Evolutionary conservation across 139 green algal genomes (phyloP), one percentile per base, ranked within the genome.

Genomic region (Asterochloris sp.): DNA sequence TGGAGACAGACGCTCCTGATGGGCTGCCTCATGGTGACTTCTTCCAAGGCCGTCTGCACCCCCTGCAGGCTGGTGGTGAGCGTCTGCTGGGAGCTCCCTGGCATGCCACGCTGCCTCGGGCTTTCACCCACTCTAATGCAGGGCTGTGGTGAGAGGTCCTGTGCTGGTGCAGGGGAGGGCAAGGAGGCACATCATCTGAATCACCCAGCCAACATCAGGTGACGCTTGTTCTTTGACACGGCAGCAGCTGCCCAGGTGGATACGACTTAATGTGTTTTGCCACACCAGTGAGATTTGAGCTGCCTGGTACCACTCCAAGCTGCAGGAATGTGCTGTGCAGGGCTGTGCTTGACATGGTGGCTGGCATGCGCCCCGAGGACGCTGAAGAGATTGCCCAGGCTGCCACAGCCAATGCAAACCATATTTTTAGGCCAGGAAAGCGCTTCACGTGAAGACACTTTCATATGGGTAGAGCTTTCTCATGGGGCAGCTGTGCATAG

Each of bases 1-100:
- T 92, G 28, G 89, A 92, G 38, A 89, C 78, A 68, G 89, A 92
- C 77, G 69, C 73, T 38, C 89, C 87, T 38, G 89, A 91, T 75
- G 89, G 87, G 0, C 13, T 27, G 26, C 86, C 89, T 9, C 66
- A 87, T 13, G 68, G 78, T 0, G 23, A 78, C 13, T 67, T 83
- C 9, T 87, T 76, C 69, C 26, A 87, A 26, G 62, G 83, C 27
- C 28, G 47, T 1, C 26, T 79, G n/a, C 9, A 63, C 16, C n/a
- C 60, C 16, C n/a, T 69, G 54, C 24, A 68, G 4, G 60, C 61
- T 54, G 38, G 38, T 54, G 38, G 38, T 54, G 38, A 54, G 38
- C 6, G 4, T 54, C 38, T 6, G 6, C 4, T 54, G 38, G 6
- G 38, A n/a, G 38, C 38, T 10, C 38, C 38, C 38, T 54, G 38